These are phyloP conservation scores for Trichothecium roseum DNA, from an alignment of 2,329 filamentous ascomycete genomes.

Conservation along the genomic window DNA sequence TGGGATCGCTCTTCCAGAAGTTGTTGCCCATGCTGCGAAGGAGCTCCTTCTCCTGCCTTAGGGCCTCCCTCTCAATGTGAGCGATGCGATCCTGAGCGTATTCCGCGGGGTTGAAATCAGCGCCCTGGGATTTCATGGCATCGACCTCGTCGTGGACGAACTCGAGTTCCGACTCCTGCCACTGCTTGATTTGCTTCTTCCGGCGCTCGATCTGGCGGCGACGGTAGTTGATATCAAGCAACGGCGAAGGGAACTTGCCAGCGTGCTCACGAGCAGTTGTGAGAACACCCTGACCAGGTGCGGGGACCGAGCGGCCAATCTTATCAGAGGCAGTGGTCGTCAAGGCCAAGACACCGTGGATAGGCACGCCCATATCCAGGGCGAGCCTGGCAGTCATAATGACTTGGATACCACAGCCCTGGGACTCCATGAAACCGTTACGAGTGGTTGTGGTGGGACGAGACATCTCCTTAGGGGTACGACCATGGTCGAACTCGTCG, in stretches of 20 bases:
- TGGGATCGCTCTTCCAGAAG: conserved; percentile 95
- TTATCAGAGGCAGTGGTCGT: conserved; percentile 97
- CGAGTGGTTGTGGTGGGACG: conserved; percentile 92
- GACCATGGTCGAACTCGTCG: conserved; percentile 89
- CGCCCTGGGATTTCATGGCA: conserved; percentile 74
- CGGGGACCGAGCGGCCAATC: conserved; percentile 94
- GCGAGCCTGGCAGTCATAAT: conserved; percentile 97
- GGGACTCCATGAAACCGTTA: conserved; percentile 98
- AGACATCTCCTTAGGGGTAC: conserved; percentile 95
- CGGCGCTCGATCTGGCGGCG: conserved; percentile 89
- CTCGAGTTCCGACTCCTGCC: conserved; percentile 90
- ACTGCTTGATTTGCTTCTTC: conserved; percentile 88
- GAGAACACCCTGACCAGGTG: conserved; percentile 91
- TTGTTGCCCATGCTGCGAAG: conserved; percentile 90
- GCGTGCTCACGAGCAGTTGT: conserved; percentile 87
- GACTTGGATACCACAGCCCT: conserved; percentile 95
- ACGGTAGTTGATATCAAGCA: conserved; percentile 96
- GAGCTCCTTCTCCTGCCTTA: conserved; percentile 85
- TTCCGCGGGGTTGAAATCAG: conserved; percentile 68
- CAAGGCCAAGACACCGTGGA: conserved; percentile 87
- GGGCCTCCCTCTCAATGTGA: conserved; percentile 79
- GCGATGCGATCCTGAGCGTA: conserved; percentile 76
- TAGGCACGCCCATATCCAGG: conserved; percentile 96
- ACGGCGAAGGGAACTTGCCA: conserved; percentile 86
- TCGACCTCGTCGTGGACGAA: conserved; percentile 88